Conservation (phyloP, 2,329 filamentous ascomycete genomes). For the Epichloe sibirici region DNA sequence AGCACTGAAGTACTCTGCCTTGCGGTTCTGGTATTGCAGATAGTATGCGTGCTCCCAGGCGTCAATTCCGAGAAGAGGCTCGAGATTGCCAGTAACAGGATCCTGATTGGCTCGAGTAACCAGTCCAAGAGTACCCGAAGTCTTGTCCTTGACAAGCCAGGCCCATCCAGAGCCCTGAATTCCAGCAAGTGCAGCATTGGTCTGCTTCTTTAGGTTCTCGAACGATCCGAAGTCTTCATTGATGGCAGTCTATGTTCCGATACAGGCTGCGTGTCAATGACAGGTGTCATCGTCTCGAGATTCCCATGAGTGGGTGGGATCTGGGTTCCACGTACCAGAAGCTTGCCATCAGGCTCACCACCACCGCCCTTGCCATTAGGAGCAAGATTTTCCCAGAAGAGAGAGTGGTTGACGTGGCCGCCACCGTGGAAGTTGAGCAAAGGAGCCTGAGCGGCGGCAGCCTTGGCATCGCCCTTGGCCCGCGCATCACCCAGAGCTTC, state of each 20-base stretch:
- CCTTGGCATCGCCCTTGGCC: conserved; percentile 45
- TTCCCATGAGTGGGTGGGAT: neutral
- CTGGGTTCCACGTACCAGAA: conserved; percentile 33
- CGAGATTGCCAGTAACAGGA: conserved; percentile 71
- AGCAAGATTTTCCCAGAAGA: conserved; percentile 76
- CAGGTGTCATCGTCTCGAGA: conserved; percentile 28
- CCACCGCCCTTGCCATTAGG: conserved; percentile 51
- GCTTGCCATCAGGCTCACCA: conserved; percentile 48
- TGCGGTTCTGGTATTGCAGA: conserved; percentile 92
- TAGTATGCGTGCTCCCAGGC: conserved; percentile 97
- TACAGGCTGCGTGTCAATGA: neutral
- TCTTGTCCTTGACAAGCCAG: conserved; percentile 68
- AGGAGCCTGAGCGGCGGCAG: conserved; percentile 37
- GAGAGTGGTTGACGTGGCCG: conserved; percentile 74
- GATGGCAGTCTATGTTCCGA: conserved; percentile 38
- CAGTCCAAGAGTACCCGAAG: conserved; percentile 47
- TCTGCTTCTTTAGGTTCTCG: conserved; percentile 50
- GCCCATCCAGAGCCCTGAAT: conserved; percentile 86
- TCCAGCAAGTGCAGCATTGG: conserved; percentile 55
- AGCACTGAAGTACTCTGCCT: conserved; percentile 87
- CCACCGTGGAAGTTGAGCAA: conserved; percentile 70
- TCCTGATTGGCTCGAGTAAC: conserved; percentile 78
- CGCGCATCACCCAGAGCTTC: conserved; percentile 58
- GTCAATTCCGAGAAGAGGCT: conserved; percentile 78
- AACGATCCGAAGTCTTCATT: conserved; percentile 56